These are phyloP conservation scores for Mucor mucedo DNA, from an alignment of 371 early-diverging fungal genomes.

Conservation along the genomic window DNA sequence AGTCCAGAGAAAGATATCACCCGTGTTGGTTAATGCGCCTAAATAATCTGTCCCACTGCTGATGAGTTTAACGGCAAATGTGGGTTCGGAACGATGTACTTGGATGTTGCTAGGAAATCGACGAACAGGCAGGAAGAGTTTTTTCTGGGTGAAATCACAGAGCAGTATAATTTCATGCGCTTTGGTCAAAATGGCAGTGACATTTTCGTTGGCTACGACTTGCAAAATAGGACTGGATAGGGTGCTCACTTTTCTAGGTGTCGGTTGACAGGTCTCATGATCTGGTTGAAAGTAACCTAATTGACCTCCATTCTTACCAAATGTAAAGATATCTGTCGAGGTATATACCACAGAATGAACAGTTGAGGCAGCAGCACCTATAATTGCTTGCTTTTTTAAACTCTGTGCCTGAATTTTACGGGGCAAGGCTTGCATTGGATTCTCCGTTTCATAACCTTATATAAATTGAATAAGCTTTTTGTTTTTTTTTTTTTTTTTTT, in stretches of 20 bases:
- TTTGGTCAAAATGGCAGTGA: conserved; percentile 55
- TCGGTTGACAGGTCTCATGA: conserved; percentile 42
- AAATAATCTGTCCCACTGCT: conserved; percentile 53
- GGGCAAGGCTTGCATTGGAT: conserved; percentile 57
- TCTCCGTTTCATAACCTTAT: conserved; percentile 56
- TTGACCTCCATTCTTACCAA: conserved; percentile 80
- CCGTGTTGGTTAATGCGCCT: conserved; percentile 54
- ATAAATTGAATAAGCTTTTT: not conserved
- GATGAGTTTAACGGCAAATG: conserved; percentile 34
- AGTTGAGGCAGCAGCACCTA: conserved; percentile 74
- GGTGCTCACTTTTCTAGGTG: conserved; percentile 56
- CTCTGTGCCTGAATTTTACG: conserved; percentile 57
- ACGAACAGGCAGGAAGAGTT: conserved; percentile 48
- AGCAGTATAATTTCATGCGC: conserved; percentile 55
- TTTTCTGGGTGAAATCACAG: conserved; percentile 53
- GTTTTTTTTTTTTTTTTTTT: not conserved
- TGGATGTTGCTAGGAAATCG: conserved; percentile 54
- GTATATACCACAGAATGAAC: conserved; percentile 74
- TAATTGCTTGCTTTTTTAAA: conserved; percentile 59
- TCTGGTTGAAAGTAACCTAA: conserved; percentile 64
- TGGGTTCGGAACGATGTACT: conserved; percentile 27
- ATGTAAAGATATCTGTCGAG: conserved; percentile 64
- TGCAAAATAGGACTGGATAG: conserved; percentile 51
- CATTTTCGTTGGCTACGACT: conserved; percentile 60
- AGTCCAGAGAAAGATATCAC: conserved; percentile 63